Evolutionary conservation across 2,329 filamentous ascomycete genomes (phyloP).

Genomic region (Claviceps quebecensis): DNA sequence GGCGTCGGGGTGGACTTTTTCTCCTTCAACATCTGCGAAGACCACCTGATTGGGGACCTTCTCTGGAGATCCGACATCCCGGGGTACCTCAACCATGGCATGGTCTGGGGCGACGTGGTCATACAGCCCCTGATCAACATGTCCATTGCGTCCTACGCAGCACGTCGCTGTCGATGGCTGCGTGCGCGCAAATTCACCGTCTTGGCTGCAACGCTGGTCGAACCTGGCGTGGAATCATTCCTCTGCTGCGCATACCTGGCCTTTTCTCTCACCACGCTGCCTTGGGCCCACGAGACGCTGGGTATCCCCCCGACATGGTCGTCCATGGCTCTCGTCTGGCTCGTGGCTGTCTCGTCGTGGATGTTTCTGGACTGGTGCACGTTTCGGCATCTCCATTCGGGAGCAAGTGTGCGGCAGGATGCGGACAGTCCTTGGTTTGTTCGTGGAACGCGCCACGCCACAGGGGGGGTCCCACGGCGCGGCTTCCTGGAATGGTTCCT

Average conservation of each 20-base stretch:
- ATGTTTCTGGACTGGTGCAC: slow-evolving; percentile 59
- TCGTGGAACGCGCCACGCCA: slow-evolving; percentile 23
- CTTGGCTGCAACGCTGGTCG: slow-evolving; percentile 72
- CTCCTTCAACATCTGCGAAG: slow-evolving; percentile 92
- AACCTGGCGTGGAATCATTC: slow-evolving; percentile 82
- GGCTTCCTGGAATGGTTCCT: slow-evolving; percentile 57
- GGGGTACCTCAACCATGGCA: slow-evolving; percentile 62
- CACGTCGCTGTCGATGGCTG: slow-evolving; percentile 75
- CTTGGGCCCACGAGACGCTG: slow-evolving; percentile 41
- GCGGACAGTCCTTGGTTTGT: slow-evolving; percentile 64
- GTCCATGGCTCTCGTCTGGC: slow-evolving; percentile 52
- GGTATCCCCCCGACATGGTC: slow-evolving; percentile 52
- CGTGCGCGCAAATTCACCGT: slow-evolving; percentile 93
- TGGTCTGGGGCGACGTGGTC: slow-evolving; percentile 74
- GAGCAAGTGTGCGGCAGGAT: slow-evolving; percentile 55
- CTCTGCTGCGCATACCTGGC: slow-evolving; percentile 70
- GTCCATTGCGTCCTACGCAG: slow-evolving; percentile 62
- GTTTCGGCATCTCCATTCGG: slow-evolving; percentile 62
- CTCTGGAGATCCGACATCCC: slow-evolving; percentile 62
- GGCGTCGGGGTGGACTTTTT: slow-evolving; percentile 76
- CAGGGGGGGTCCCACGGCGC: slow-evolving; percentile 31
- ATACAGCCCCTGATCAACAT: slow-evolving; percentile 82
- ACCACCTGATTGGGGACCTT: slow-evolving; percentile 86
- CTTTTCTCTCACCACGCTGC: slow-evolving; percentile 62
- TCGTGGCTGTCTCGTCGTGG: slow-evolving; percentile 53